Evolutionary conservation across 179 eudicot genomes (phyloP), one percentile per base, ranked within the genome.

Genomic region (Heliamphora pulchella): DNA sequence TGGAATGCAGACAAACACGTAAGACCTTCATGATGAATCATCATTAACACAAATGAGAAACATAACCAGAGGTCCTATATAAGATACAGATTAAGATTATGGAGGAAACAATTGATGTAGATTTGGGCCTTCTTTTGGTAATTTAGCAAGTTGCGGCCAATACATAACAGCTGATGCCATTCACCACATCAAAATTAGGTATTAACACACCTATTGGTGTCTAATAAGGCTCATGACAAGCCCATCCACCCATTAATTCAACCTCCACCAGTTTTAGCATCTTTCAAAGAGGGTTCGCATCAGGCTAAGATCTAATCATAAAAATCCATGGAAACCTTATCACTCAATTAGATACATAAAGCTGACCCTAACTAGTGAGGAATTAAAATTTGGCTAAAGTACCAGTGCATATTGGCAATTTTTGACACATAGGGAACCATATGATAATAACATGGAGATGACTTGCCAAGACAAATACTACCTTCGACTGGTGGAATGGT

Each of bases 401-500:
- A 78, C 8, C 31, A 67, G 9, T 66, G 39, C 41, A 41, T 8
- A 67, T 8, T 17, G 20, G 69, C 8, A 66, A 39, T 41, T 67
- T 66, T 41, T 54, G 10, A 20, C 41, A 47, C 57, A 54, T 3
- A 70, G 53, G 9, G 59, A 39, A 66, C 15, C 75, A 57, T 20
- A 13, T 17, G 57, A 74, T 63, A 80, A 18, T 63, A 63, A 18
- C 79, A 80, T 9, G 62, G 54, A 17, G 22, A 76, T 43, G 47
- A 66, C 71, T 71, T 20, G 73, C 39, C 22, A 43, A 76, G 67
- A 13, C 44, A 62, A 82, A 71, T 15, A 84, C 48, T 86, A 96
- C 98, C 99, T 90, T 85, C 10, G 82, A 76, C 53, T 63, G 77
- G 57, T 81, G 73, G 78, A 88, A 85, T 79, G 87, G 91, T 79